A percentile compares a stretch with the other conserved stretches of the same genome.
These are phyloP conservation scores for Chrysopogon serrulatus DNA, from an alignment of 176 grass and related monocot species.

Conservation along the genomic window DNA sequence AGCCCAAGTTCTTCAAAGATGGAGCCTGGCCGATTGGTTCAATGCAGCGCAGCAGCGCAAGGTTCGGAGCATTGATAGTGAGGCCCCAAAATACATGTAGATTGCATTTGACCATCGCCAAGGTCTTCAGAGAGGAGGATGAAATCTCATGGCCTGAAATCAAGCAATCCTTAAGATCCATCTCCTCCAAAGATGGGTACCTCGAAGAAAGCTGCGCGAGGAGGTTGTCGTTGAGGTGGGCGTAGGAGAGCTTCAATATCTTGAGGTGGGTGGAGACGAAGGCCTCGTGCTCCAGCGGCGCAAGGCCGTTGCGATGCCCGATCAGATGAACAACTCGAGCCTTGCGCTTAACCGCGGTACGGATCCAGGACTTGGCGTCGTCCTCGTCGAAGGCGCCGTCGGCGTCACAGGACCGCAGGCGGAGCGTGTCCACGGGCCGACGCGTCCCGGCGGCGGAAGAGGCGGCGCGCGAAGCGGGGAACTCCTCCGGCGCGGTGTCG, in stretches of 20 bases:
- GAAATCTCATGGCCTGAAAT: not conserved
- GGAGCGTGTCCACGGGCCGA: not conserved
- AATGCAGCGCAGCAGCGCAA: not conserved
- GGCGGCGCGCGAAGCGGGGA: not conserved
- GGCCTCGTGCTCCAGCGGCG: too few relatives aligned
- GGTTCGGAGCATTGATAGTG: not conserved
- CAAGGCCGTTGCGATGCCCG: not conserved
- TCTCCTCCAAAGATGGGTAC: constrained; percentile 7
- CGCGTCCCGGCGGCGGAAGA: not conserved
- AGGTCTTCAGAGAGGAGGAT: not conserved
- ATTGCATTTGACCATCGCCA: not conserved
- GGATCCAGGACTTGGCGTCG: not conserved
- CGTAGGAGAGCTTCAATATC: too few relatives aligned
- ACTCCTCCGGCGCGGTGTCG: not conserved
- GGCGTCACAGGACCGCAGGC: not conserved
- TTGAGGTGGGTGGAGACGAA: too few relatives aligned
- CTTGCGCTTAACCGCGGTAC: not conserved
- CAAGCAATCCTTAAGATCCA: constrained; percentile 9
- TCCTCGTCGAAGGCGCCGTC: not conserved
- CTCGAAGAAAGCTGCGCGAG: too few relatives aligned
- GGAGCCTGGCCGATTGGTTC: not conserved
- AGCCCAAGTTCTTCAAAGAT: not conserved
- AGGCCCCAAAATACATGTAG: not conserved
- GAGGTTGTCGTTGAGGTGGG: too few relatives aligned
- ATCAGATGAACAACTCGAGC: not conserved